These are phyloP conservation scores for Globisporangium sylvaticum DNA, from an alignment of 352 stramenopile genomes.

Conservation along the genomic window DNA sequence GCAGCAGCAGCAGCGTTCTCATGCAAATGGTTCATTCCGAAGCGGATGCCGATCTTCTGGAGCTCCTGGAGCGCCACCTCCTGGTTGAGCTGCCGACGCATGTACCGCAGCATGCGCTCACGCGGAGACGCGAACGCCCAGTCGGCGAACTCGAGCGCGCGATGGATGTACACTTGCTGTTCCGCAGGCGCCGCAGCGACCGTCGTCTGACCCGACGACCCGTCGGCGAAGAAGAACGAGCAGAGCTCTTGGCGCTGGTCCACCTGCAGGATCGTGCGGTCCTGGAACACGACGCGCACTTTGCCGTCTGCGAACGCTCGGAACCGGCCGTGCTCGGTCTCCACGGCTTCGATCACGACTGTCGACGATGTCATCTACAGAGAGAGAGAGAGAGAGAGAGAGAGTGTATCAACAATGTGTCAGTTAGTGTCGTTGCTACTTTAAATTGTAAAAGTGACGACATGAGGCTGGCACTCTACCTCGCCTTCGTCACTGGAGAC, in stretches of 20 bases:
- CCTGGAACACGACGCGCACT: slow-evolving; percentile 58
- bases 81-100: slow-evolving; percentile 27
- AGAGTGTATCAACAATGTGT: neutral
- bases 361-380: neutral
- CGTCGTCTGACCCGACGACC: slow-evolving; percentile 32
- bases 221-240: slow-evolving; percentile 51
- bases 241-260: slow-evolving; percentile 31
- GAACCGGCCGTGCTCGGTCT: slow-evolving; percentile 59
- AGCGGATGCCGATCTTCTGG: slow-evolving; percentile 42
- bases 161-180: slow-evolving; percentile 47
- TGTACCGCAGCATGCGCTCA: slow-evolving; percentile 42
- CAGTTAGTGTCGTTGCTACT: neutral
- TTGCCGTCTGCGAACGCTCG: slow-evolving; percentile 59
- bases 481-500: neutral
- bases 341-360: slow-evolving; percentile 28
- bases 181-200: slow-evolving; percentile 29
- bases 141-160: slow-evolving; percentile 54
- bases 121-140: slow-evolving; percentile 61
- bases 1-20: neutral
- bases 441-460: neutral
- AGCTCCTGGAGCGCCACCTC: slow-evolving; percentile 32
- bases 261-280: slow-evolving; percentile 72
- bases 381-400: neutral
- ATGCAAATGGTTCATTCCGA: slow-evolving; percentile 25
- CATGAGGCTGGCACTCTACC: neutral